These are phyloP conservation scores for Teunomyces barrocoloradensis DNA, from an alignment of 805 yeast species.

Conservation along the genomic window DNA sequence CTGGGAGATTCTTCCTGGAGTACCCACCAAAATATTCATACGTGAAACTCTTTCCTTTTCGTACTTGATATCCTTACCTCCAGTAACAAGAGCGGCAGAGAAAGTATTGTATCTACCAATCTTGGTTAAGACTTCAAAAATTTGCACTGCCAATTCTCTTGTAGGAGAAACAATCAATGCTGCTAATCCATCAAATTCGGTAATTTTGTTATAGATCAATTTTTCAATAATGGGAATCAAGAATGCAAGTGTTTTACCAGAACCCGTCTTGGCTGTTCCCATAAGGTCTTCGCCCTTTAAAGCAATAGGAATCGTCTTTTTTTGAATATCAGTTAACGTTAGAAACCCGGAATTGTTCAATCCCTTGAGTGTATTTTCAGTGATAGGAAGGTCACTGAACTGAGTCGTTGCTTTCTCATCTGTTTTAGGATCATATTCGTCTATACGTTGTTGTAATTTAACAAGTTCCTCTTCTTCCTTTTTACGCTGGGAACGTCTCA, in stretches of 20 bases:
- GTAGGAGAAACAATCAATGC: constrained; percentile 91
- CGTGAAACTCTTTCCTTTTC: constrained; percentile 77
- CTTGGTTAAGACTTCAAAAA: constrained; percentile 79
- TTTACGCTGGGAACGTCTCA: constrained; percentile 20
- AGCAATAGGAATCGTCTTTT: constrained; percentile 69
- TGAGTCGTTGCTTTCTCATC: constrained; percentile 33
- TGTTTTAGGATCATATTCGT: constrained; percentile 49
- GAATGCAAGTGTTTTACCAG: constrained; percentile 89
- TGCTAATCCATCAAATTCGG: constrained; percentile 83
- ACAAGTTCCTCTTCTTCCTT: constrained; percentile 34
- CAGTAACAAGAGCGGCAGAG: constrained; percentile 89
- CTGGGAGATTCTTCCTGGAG: constrained; percentile 88
- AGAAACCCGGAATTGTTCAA: constrained; percentile 75
- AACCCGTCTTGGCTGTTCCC: constrained; percentile 88
- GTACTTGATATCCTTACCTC: constrained; percentile 83
- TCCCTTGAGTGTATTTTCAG: constrained; percentile 64
- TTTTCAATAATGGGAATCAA: constrained; percentile 76
- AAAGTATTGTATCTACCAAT: constrained; percentile 73
- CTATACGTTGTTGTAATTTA: constrained; percentile 49
- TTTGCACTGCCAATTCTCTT: constrained; percentile 87
- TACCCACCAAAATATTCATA: constrained; percentile 82
- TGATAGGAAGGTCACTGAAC: constrained; percentile 78
- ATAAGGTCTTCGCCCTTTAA: constrained; percentile 76
- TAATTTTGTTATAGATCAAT: constrained; percentile 67
- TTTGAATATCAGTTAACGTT: constrained; percentile 83